Conservation (phyloP, 2,329 filamentous ascomycete genomes). For the Leptoxyphium fumago region DNA sequence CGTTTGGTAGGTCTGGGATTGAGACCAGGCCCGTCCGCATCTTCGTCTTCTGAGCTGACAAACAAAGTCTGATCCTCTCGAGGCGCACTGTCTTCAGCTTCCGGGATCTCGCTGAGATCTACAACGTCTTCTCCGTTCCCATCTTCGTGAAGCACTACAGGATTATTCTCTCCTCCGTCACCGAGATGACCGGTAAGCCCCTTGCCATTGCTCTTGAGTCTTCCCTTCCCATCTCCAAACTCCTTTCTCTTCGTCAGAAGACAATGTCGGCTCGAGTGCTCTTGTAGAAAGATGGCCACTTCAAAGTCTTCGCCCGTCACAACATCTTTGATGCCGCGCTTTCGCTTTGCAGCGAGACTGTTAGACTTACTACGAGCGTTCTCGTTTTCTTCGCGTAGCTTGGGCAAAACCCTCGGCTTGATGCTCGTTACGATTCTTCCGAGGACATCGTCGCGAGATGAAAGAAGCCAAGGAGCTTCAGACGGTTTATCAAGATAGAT, state of each 20-base stretch:
- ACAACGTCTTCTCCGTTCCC: slow-evolving; percentile 39
- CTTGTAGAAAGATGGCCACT: slow-evolving; percentile 83
- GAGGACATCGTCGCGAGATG: slow-evolving; percentile 59
- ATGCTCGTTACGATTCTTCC: slow-evolving; percentile 73
- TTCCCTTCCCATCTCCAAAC: slow-evolving; percentile 32
- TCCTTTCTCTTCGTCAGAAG: slow-evolving; percentile 75
- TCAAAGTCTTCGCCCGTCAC: slow-evolving; percentile 82
- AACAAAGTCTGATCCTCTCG: slow-evolving; percentile 20
- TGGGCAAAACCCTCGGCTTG: slow-evolving; percentile 74
- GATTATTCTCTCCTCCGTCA: slow-evolving; percentile 25
- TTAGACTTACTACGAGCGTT: slow-evolving; percentile 37
- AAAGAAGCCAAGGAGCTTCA: slow-evolving; percentile 71
- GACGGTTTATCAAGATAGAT: slow-evolving; percentile 90
- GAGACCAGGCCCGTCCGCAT: slow-evolving; percentile 18
- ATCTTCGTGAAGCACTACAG: slow-evolving; percentile 30
- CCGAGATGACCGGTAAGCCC: slow-evolving; percentile 34
- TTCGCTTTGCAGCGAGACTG: slow-evolving; percentile 49
- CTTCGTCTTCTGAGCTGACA: slow-evolving; percentile 23
- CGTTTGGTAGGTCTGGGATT: slow-evolving; percentile 11
- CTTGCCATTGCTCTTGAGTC: slow-evolving; percentile 29
- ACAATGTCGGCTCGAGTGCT: slow-evolving; percentile 71
- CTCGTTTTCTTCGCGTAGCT: slow-evolving; percentile 72
- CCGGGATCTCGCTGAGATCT: slow-evolving; percentile 43
- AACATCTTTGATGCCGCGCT: slow-evolving; percentile 74
- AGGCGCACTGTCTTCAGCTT: slow-evolving; percentile 10